These are phyloP conservation scores for Aspergillus aculeatus DNA, from an alignment of 2,329 filamentous ascomycete genomes.

Conservation along the genomic window DNA sequence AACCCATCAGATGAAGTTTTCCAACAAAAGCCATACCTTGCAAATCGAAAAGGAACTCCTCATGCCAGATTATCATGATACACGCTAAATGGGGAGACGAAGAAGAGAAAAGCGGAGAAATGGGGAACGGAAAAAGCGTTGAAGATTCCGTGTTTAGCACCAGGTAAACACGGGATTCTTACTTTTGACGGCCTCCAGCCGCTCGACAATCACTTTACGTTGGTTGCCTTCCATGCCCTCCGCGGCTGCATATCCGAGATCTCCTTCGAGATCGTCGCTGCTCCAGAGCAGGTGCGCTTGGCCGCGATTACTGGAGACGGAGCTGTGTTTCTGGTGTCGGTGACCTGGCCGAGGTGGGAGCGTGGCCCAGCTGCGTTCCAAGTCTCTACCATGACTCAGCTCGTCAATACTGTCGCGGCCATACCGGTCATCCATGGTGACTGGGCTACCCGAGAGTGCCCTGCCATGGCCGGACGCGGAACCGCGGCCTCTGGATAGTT, in stretches of 20 bases:
- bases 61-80: slow-evolving; percentile 26
- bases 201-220: slow-evolving; percentile 93
- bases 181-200: slow-evolving; percentile 91
- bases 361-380: slow-evolving; percentile 39
- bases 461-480: slow-evolving; percentile 36
- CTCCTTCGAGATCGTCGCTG: slow-evolving; percentile 80
- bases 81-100: slow-evolving; percentile 27
- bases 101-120: slow-evolving; percentile 7
- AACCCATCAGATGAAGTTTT: slow-evolving; percentile 25
- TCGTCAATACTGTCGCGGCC: slow-evolving; percentile 32
- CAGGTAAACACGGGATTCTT: slow-evolving; percentile 96
- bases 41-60: slow-evolving; percentile 18
- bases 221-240: slow-evolving; percentile 89
- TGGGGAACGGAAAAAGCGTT: slow-evolving; percentile 8
- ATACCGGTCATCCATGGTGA: slow-evolving; percentile 32
- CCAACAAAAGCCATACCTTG: slow-evolving; percentile 20
- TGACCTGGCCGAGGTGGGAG: slow-evolving; percentile 35
- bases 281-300: slow-evolving; percentile 50
- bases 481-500: slow-evolving; percentile 53
- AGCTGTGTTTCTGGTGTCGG: slow-evolving; percentile 38
- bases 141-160: slow-evolving; percentile 60
- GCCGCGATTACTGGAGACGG: slow-evolving; percentile 40
- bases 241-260: slow-evolving; percentile 90
- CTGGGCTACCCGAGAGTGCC: slow-evolving; percentile 38
- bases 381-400: slow-evolving; percentile 31